Conservation (phyloP, 345 rosid species). For the Dipteronia sinensis region DNA sequence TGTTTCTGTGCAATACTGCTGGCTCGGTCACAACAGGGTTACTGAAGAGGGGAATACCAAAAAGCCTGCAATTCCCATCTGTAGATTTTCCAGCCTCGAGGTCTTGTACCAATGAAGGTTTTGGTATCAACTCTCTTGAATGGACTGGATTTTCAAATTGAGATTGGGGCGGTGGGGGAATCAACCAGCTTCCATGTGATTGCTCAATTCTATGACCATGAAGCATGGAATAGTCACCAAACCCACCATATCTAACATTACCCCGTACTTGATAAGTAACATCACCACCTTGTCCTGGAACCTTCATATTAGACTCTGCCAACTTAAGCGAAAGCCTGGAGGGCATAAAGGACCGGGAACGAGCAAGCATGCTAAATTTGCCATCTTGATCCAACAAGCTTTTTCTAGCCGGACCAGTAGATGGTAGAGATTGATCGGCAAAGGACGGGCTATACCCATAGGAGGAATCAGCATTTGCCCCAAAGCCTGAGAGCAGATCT, state of each 20-base stretch:
- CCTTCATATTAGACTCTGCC: conserved; percentile 37
- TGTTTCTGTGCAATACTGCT: conserved; percentile 27
- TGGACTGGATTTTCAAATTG: conserved; percentile 42
- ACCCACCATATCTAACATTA: conserved; percentile 38
- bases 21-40: conserved; percentile 38
- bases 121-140: conserved; percentile 40
- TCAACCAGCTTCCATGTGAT: conserved; percentile 57
- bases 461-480: conserved; percentile 43
- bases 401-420: conserved; percentile 35
- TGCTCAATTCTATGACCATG: conserved; percentile 45
- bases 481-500: conserved; percentile 67
- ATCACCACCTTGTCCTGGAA: conserved; percentile 37
- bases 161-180: conserved; percentile 45
- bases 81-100: conserved; percentile 43
- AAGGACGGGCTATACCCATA: conserved; percentile 37
- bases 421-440: conserved; percentile 39
- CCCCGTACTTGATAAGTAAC: conserved; percentile 38
- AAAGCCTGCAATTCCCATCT: conserved; percentile 66
- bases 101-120: conserved; percentile 36
- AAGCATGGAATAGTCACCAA: conserved; percentile 43
- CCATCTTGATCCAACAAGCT: conserved; percentile 46
- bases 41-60: conserved; percentile 67
- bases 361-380: conserved; percentile 41
- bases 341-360: conserved; percentile 54
- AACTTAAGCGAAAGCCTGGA: conserved; percentile 54